phyloP scores from a whole-genome alignment of 352 stramenopile genomes.

The Phytophthora cryptogea region DNA sequence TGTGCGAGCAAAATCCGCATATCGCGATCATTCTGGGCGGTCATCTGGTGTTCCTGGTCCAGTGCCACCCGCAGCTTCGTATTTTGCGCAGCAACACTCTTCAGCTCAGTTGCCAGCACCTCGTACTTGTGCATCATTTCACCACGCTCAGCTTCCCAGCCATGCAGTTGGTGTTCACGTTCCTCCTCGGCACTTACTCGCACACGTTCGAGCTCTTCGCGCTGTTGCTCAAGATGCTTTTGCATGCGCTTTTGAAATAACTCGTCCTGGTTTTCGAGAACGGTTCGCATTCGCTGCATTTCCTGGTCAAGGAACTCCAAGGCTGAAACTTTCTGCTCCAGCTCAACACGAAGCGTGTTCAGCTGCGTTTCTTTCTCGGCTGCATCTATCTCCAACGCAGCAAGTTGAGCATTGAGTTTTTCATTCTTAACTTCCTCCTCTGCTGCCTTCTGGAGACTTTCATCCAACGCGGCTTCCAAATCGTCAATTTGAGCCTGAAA shows the following conservation, averaged over 20 bases:
- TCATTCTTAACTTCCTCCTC: constrained; percentile 44
- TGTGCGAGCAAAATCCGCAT: constrained; percentile 67
- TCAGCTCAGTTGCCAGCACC: constrained; percentile 41
- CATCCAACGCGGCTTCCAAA: constrained; percentile 61
- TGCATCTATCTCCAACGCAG: constrained; percentile 20
- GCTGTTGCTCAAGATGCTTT: constrained; percentile 51
- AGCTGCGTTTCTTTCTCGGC: constrained; percentile 29
- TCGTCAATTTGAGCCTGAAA: constrained; percentile 62
- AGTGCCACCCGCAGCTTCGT: constrained; percentile 47
- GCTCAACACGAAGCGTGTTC: constrained; percentile 14
- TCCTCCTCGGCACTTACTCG: constrained; percentile 40
- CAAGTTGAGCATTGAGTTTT: constrained; percentile 22
- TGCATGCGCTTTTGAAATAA: constrained; percentile 59
- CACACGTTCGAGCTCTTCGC: constrained; percentile 46
- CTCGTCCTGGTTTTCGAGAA: constrained; percentile 57
- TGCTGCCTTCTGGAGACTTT: constrained; percentile 49
- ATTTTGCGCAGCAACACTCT: constrained; percentile 54
- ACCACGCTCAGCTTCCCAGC: constrained; percentile 36
- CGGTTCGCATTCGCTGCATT: constrained; percentile 63
- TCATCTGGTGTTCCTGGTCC: constrained; percentile 51
- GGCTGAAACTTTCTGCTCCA: constrained; percentile 57
- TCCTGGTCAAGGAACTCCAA: constrained; percentile 73
- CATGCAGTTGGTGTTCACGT: constrained; percentile 34
- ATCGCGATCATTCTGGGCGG: constrained; percentile 58
- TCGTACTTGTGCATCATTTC: constrained; percentile 56